A percentile compares a stretch with the other conserved stretches of the same genome.
phyloP scores from a whole-genome alignment of 768 basidiomycete genomes.

The Pisolithus sp. region DNA sequence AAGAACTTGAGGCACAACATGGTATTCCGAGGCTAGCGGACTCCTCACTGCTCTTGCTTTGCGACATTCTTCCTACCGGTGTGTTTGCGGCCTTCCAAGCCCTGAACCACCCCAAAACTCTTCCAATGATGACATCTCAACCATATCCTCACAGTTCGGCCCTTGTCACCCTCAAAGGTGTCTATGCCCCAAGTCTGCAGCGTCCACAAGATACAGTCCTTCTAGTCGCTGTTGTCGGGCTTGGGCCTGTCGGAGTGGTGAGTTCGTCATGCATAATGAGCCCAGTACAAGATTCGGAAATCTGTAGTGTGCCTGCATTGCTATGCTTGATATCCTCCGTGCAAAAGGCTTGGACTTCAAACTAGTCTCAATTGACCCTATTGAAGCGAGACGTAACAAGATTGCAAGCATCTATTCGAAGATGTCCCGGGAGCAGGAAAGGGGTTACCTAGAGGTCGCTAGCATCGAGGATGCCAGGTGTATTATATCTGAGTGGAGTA shows the following conservation, averaged over 20 bases:
- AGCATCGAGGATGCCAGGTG: constrained; percentile 47
- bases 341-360: constrained; percentile 40
- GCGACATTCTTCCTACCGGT: constrained; percentile 77
- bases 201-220: constrained; percentile 44
- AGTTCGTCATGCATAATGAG: constrained; percentile 9
- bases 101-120: constrained; percentile 64
- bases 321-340: constrained; percentile 55
- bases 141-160: constrained; percentile 47
- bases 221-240: constrained; percentile 62
- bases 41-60: constrained; percentile 61
- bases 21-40: constrained; percentile 45
- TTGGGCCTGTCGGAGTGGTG: constrained; percentile 75
- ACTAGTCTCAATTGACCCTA: constrained; percentile 60
- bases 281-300: background rate
- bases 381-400: constrained; percentile 51
- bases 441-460: constrained; percentile 44
- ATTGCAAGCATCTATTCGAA: constrained; percentile 50
- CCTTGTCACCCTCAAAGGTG: constrained; percentile 2
- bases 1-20: constrained; percentile 26
- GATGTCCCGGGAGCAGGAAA: constrained; percentile 37
- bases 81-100: constrained; percentile 71
- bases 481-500: constrained; percentile 46
- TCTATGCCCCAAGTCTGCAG: constrained; percentile 18
- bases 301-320: constrained; percentile 51
- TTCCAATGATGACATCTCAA: constrained; percentile 49